phyloP scores from a whole-genome alignment of 1,139 yeast genomes.

The Kodamaea sp. region DNA sequence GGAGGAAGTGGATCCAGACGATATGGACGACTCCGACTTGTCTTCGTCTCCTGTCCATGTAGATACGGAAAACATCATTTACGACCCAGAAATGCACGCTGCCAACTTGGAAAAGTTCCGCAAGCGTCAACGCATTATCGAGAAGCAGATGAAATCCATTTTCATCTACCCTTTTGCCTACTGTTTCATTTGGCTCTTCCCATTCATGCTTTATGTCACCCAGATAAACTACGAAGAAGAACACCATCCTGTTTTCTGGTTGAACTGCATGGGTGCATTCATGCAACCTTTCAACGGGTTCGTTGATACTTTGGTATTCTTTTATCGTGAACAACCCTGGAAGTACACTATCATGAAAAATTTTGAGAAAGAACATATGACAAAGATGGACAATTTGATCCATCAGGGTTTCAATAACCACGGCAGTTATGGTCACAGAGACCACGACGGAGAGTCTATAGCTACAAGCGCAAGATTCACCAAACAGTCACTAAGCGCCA shows the following conservation, averaged over 20 bases:
- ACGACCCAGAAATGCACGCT: constrained; percentile 49
- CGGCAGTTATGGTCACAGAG: constrained; percentile 2
- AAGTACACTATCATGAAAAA: constrained; percentile 44
- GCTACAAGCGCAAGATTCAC: constrained; percentile 30
- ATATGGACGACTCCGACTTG: constrained; percentile 7
- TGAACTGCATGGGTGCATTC: constrained; percentile 66
- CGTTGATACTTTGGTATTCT: constrained; percentile 74
- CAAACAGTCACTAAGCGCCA: constrained; percentile 27
- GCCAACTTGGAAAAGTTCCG: constrained; percentile 63
- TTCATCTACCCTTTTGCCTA: constrained; percentile 86
- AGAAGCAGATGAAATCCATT: constrained; percentile 76
- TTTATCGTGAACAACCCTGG: constrained; percentile 82
- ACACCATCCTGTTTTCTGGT: constrained; percentile 61
- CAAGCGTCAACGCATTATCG: constrained; percentile 62
- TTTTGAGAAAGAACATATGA: constrained; percentile 38
- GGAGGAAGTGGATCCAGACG: constrained; percentile 10
- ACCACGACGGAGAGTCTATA: constrained; percentile 21
- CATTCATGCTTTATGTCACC: constrained; percentile 69
- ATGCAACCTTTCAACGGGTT: constrained; percentile 81
- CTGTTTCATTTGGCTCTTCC: constrained; percentile 77
- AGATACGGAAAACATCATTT: constrained; percentile 19
- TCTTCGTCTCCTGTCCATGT: constrained; percentile 14
- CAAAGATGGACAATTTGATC: constrained; percentile 27
- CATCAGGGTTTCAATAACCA: background rate
- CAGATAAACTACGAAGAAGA: constrained; percentile 52